Conservation (phyloP, 768 basidiomycete species). For the Collybia sp. region DNA sequence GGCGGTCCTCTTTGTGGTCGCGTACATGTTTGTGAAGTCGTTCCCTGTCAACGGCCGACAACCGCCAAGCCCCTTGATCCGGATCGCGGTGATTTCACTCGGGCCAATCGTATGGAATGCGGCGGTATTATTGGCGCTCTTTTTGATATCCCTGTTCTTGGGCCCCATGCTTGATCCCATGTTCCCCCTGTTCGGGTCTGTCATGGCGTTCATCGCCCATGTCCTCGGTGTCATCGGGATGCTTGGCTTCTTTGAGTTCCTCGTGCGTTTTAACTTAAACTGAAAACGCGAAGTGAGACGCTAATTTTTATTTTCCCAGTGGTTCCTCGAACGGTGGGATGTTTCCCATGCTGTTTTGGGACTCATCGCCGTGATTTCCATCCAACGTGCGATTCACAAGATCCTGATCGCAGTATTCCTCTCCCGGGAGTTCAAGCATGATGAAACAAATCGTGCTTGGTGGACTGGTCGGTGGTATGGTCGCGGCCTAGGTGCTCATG, state of each 20-base stretch:
- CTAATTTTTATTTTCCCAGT: constrained; percentile 41
- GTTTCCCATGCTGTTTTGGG: constrained; percentile 91
- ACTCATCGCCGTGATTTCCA: constrained; percentile 83
- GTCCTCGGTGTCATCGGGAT: constrained; percentile 77
- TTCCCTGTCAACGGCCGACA: constrained; percentile 66
- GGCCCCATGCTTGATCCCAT: constrained; percentile 85
- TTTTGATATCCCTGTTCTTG: constrained; percentile 87
- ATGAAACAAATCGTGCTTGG: constrained; percentile 98
- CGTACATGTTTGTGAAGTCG: constrained; percentile 91
- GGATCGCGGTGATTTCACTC: constrained; percentile 88
- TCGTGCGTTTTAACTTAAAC: constrained; percentile 45
- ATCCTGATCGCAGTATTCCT: constrained; percentile 90
- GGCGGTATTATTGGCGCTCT: constrained; percentile 78
- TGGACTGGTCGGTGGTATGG: constrained; percentile 99
- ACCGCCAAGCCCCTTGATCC: constrained; percentile 81
- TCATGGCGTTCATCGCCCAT: constrained; percentile 91
- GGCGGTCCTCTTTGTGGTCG: constrained; percentile 82
- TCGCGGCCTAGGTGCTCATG: constrained; percentile 83
- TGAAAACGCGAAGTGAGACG: constrained; percentile 3
- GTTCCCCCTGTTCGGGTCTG: constrained; percentile 86
- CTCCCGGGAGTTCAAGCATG: constrained; percentile 98
- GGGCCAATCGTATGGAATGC: constrained; percentile 98
- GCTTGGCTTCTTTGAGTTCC: constrained; percentile 94
- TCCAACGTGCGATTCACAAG: constrained; percentile 93
- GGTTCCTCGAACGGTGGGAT: constrained; percentile 94